Evolutionary conservation across 768 basidiomycete species (phyloP), one percentile per base, ranked within the genome.

Genomic region (Imleria badia): DNA sequence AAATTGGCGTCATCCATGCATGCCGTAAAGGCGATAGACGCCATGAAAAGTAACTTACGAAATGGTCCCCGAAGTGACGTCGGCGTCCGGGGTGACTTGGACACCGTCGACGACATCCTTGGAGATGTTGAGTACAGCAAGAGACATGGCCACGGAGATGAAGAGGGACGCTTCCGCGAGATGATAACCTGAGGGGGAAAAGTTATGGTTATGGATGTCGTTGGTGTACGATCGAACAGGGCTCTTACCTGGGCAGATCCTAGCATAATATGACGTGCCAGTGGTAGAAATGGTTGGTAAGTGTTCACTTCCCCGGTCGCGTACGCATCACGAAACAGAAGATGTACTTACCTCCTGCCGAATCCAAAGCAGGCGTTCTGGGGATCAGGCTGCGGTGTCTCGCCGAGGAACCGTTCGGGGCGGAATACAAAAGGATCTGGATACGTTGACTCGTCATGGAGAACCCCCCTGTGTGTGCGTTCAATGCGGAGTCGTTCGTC

Each of bases 111-210:
- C 72, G 0, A 78, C 55, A 0, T 64, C 72, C 48, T 76, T 78
- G 17, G 68, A 67, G 22, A 83, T 71, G 10, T 78, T 59, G 51
- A 82, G 76, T 5, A 73, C 71, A 1, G 80, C 74, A n/a, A 83
- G 75, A 17, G 77, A 75, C 54, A 61, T 72, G 6, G 72, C 69
- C 7, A 55, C 43, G 13, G 56, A 46, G 31, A 64, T 59, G 58
- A 63, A 75, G 10, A 76, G 45, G 7, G 59, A 45, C 1, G 63
- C 54, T 40, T 72, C 65, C 0, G 62, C 71, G n/a, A 76, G 60
- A 43, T 63, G 64, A 12, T 42, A 45, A 26, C 72, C 72, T 72
- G 43, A 22, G 26, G 11, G 13, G 14, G 9, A 7, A 2, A 14
- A 5, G 23, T 22, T 17, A 47, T 20, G 44, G 13, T 45, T 33